A percentile compares a stretch with the other conserved stretches of the same genome.
phyloP scores from a whole-genome alignment of 768 basidiomycete genomes.

The Boletus reticuloceps region DNA sequence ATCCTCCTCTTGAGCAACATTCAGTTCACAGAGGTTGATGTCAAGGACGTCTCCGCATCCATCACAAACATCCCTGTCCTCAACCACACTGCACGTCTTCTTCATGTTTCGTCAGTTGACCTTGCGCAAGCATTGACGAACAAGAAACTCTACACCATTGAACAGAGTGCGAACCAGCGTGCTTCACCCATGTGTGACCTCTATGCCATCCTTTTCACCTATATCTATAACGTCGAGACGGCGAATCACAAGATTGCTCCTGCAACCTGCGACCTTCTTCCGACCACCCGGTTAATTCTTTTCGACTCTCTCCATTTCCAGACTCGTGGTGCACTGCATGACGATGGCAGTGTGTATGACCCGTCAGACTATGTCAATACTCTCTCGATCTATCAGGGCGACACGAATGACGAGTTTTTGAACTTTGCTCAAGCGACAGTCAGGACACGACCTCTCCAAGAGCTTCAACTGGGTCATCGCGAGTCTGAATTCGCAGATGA shows the following conservation, averaged over 20 bases:
- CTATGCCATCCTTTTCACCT: no score
- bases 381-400: conserved; percentile 45
- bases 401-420: conserved; percentile 63
- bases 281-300: no score
- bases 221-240: no score
- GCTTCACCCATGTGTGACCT: no score
- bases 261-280: no score
- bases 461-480: conserved; percentile 57
- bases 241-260: no score
- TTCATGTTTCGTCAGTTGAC: conserved; percentile 60
- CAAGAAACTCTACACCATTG: no score
- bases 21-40: conserved; percentile 69
- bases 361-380: conserved; percentile 87
- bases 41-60: conserved; percentile 63
- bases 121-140: no score
- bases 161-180: no score
- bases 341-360: conserved; percentile 69
- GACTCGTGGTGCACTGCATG: no score
- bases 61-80: conserved; percentile 49
- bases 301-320: no score
- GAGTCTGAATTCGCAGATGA: conserved; percentile 45
- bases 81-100: conserved; percentile 65
- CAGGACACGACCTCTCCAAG: conserved; percentile 83
- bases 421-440: conserved; percentile 75
- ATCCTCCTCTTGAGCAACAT: conserved; percentile 81